These are phyloP conservation scores for Xylaria sp. DNA, from an alignment of 2,329 filamentous ascomycete genomes.

Conservation along the genomic window DNA sequence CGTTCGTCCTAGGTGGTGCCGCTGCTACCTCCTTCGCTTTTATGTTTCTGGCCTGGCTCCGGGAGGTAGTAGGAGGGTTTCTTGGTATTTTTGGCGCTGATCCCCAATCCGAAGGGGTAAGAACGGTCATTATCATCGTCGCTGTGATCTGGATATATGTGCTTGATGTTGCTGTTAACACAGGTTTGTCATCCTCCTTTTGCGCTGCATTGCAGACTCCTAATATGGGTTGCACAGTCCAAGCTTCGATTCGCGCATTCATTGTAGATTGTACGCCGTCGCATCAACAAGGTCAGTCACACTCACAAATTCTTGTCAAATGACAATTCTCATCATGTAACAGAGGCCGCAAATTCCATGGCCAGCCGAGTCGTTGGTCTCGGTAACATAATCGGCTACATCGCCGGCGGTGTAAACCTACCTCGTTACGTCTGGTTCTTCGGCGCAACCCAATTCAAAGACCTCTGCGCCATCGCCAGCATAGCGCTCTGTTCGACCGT, in stretches of 20 bases:
- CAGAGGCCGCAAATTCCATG: conserved; percentile 87
- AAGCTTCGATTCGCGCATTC: conserved; percentile 85
- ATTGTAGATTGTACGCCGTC: conserved; percentile 89
- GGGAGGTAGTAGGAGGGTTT: conserved; percentile 63
- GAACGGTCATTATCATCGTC: conserved; percentile 63
- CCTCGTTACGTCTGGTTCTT: conserved; percentile 71
- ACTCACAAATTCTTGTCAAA: background rate
- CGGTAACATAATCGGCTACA: conserved; percentile 85
- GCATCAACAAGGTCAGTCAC: conserved; percentile 65
- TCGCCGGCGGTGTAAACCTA: conserved; percentile 79
- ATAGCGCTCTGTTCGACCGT: conserved; percentile 67
- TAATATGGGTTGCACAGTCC: conserved; percentile 49
- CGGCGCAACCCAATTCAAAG: conserved; percentile 86
- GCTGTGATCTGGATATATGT: conserved; percentile 85
- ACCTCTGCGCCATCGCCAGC: conserved; percentile 80
- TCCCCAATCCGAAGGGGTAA: conserved; percentile 58
- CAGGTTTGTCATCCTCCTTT: conserved; percentile 47
- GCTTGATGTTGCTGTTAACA: conserved; percentile 92
- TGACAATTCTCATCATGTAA: background rate
- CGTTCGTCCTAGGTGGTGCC: conserved; percentile 71
- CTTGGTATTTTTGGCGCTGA: conserved; percentile 66
- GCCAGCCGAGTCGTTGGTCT: conserved; percentile 79
- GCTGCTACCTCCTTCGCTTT: conserved; percentile 62
- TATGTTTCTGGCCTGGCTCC: conserved; percentile 67
- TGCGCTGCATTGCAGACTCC: background rate